Evolutionary conservation across 2,329 filamentous ascomycete genomes (phyloP).

Genomic region (Penicillium palitans): DNA sequence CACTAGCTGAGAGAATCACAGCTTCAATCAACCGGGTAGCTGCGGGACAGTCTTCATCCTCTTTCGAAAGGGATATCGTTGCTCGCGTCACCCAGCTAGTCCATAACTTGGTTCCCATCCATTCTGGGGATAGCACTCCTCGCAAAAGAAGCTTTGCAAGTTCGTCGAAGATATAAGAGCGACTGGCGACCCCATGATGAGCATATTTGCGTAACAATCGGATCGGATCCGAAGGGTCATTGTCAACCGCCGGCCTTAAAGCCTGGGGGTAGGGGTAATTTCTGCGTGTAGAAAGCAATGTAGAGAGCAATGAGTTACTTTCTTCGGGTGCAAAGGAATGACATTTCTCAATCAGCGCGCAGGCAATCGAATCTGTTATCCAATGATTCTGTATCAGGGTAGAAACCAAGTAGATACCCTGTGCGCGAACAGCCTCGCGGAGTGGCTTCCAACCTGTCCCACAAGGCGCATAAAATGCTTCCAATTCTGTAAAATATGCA

Average conservation of each 20-base stretch:
- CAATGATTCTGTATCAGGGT: constrained; percentile 39
- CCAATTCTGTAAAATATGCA: constrained; percentile 45
- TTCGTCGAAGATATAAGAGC: constrained; percentile 37
- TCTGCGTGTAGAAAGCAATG: constrained; percentile 30
- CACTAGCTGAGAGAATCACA: constrained; percentile 34
- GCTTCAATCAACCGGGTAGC: constrained; percentile 36
- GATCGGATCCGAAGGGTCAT: constrained; percentile 28
- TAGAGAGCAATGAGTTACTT: constrained; percentile 37
- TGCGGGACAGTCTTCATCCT: constrained; percentile 35
- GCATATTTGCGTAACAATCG: constrained; percentile 35
- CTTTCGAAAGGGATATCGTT: constrained; percentile 38
- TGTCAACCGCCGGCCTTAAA: constrained; percentile 25
- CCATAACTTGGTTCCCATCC: constrained; percentile 44
- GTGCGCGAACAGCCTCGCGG: constrained; percentile 43
- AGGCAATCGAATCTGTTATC: constrained; percentile 35
- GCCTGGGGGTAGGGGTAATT: constrained; percentile 31
- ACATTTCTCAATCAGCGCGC: constrained; percentile 37
- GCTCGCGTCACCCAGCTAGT: constrained; percentile 39
- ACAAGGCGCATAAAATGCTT: constrained; percentile 39
- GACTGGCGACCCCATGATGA: constrained; percentile 15
- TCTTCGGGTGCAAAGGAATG: constrained; percentile 37
- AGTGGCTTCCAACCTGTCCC: constrained; percentile 43
- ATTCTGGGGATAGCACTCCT: constrained; percentile 38
- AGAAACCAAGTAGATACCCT: constrained; percentile 42
- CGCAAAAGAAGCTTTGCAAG: constrained; percentile 38